phyloP scores from a whole-genome alignment of 805 yeast species.

The Candida nitratophila region DNA sequence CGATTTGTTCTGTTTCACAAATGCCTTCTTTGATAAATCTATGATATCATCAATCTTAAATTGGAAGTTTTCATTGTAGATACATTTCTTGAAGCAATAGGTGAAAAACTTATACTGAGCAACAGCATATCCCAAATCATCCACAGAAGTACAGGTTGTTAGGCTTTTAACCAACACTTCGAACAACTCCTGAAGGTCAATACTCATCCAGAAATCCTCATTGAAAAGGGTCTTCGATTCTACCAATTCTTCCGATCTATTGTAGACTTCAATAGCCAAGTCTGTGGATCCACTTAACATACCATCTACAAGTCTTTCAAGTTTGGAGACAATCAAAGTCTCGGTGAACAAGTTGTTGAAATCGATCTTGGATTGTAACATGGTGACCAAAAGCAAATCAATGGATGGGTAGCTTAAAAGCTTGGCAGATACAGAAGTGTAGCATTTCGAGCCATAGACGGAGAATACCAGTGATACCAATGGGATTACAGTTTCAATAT shows the following conservation, averaged over 20 bases:
- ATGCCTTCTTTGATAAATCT: slow-evolving; percentile 11
- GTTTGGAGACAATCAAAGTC: slow-evolving; percentile 11
- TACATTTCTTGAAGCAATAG: slow-evolving; percentile 14
- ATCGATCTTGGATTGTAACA: slow-evolving; percentile 9
- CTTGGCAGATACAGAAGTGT: slow-evolving; percentile 7
- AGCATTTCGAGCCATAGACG: slow-evolving; percentile 2
- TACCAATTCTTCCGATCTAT: slow-evolving; percentile 15
- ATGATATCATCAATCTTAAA: slow-evolving; percentile 15
- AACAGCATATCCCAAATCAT: slow-evolving; percentile 13
- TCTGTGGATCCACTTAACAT: slow-evolving; percentile 16
- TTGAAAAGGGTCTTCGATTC: slow-evolving; percentile 13
- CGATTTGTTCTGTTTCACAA: slow-evolving; percentile 12
- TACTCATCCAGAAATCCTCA: slow-evolving; percentile 20
- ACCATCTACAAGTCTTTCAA: slow-evolving; percentile 18
- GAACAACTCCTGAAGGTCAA: slow-evolving; percentile 16
- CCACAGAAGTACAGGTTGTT: slow-evolving; percentile 9
- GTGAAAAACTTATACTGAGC: slow-evolving; percentile 19
- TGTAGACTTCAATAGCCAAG: slow-evolving; percentile 10
- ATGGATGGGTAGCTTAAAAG: slow-evolving; percentile 10
- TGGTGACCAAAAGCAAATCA: slow-evolving; percentile 12
- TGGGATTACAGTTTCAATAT: slow-evolving; percentile 12
- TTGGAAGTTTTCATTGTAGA: slow-evolving; percentile 14
- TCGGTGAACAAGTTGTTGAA: slow-evolving; percentile 16
- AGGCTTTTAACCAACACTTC: slow-evolving; percentile 9
- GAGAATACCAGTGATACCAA: slow-evolving; percentile 8